Evolutionary conservation across 2,329 filamentous ascomycete genomes (phyloP).

Genomic region (Cyanodermella asteris): DNA sequence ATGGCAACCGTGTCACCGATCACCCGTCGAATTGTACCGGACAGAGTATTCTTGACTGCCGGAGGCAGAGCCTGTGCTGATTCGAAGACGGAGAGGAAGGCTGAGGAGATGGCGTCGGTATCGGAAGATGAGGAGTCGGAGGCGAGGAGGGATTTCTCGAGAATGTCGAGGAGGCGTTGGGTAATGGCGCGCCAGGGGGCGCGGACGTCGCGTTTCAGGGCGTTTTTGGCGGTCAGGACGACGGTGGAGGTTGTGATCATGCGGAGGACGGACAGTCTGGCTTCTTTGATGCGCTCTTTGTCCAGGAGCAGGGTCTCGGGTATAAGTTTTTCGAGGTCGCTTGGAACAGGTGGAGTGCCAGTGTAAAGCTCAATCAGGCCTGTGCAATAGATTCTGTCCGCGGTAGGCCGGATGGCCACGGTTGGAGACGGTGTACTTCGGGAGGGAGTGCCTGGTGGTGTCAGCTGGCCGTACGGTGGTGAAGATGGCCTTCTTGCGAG

Average conservation of each 20-base stretch:
- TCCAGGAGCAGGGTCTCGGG: constrained; percentile 41
- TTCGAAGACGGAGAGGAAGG: constrained; percentile 24
- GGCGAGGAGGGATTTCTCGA: too few relatives aligned
- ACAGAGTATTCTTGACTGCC: constrained; percentile 21
- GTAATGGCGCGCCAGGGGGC: constrained; percentile 42
- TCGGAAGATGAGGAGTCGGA: constrained; percentile 9
- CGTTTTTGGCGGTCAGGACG: constrained; percentile 41
- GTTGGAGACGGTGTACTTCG: too few relatives aligned
- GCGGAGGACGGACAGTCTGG: constrained; percentile 32
- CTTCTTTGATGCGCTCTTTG: constrained; percentile 26
- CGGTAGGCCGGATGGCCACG: constrained; percentile 9
- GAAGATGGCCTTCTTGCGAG: constrained; percentile 10
- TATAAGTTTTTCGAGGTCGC: constrained; percentile 26
- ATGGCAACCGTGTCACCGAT: constrained; percentile 24
- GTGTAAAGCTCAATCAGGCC: constrained; percentile 35
- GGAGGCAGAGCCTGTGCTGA: constrained; percentile 27
- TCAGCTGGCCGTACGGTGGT: too few relatives aligned
- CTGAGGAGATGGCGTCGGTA: constrained; percentile 4
- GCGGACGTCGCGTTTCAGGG: constrained; percentile 41
- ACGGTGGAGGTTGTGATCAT: constrained; percentile 40
- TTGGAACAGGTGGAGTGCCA: constrained; percentile 11
- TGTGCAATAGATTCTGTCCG: constrained; percentile 30
- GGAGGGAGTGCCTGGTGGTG: constrained; percentile 14
- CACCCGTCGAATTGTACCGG: constrained; percentile 27
- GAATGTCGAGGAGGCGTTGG: constrained; percentile 32